Evolutionary conservation across 805 yeast species (phyloP).

Genomic region (Sugiyamaella boreocaroliniensis): DNA sequence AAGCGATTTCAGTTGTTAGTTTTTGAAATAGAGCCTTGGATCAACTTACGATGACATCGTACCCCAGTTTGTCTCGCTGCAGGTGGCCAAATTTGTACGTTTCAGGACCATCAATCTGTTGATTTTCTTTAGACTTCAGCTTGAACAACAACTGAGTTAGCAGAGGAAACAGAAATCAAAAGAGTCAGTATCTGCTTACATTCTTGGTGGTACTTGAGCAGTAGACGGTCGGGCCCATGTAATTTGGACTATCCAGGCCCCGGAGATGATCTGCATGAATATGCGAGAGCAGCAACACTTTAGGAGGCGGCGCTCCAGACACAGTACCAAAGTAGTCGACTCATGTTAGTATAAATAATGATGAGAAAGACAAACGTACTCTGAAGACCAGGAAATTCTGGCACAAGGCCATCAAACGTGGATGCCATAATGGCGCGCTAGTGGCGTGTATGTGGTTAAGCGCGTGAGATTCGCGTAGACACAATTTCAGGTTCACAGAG

Average conservation of each 20-base stretch:
- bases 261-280: slow-evolving; percentile 49
- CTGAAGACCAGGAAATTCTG: slow-evolving; percentile 45
- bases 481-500: neutral
- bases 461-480: neutral
- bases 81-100: slow-evolving; percentile 11
- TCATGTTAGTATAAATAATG: slow-evolving; percentile 2
- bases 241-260: slow-evolving; percentile 38
- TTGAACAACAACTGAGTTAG: slow-evolving; percentile 5
- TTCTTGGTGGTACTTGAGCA: slow-evolving; percentile 41
- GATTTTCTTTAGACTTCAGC: slow-evolving; percentile 4
- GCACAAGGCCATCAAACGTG: slow-evolving; percentile 36
- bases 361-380: slow-evolving; percentile 26
- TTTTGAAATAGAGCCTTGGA: neutral
- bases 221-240: slow-evolving; percentile 38
- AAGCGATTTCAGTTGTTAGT: slow-evolving; percentile 6
- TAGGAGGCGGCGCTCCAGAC: slow-evolving; percentile 18
- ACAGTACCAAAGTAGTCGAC: slow-evolving; percentile 30
- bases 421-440: neutral
- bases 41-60: slow-evolving; percentile 6
- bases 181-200: neutral
- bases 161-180: neutral
- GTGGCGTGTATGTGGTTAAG: neutral
- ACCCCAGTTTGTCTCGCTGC: slow-evolving; percentile 7
- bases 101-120: neutral
- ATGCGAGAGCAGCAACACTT: slow-evolving; percentile 41